phyloP scores from a whole-genome alignment of 441 rosid genomes.

The Brassica balearica region DNA sequence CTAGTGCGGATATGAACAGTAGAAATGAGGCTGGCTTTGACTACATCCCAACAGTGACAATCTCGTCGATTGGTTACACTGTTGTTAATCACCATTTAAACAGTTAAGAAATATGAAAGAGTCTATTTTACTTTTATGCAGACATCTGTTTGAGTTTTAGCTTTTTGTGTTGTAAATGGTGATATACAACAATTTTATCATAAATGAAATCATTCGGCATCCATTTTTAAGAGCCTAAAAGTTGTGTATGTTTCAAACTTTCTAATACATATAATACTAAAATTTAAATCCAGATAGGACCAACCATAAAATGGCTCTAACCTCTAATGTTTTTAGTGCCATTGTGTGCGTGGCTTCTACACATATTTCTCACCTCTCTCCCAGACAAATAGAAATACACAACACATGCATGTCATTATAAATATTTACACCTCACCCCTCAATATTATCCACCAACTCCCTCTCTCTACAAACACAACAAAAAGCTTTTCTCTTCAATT shows the following conservation, averaged over 20 bases:
- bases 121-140: neutral
- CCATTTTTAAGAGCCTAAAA: constrained; percentile 9
- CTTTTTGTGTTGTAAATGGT: neutral
- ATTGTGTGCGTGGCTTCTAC: constrained; percentile 36
- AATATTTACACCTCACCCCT: constrained; percentile 27
- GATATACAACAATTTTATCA: neutral
- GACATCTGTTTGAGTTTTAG: neutral
- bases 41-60: too few species aligned
- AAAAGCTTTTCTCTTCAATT: constrained; percentile 16
- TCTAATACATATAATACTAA: constrained; percentile 12
- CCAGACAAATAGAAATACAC: constrained; percentile 26
- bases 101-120: neutral
- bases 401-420: constrained; percentile 35
- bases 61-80: too few species aligned
- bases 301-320: constrained; percentile 30
- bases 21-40: too few species aligned
- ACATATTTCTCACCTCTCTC: constrained; percentile 25
- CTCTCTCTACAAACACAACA: constrained; percentile 2
- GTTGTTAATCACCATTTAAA: too few species aligned
- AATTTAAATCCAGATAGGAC: constrained; percentile 25
- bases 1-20: too few species aligned
- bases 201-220: neutral
- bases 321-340: constrained; percentile 15
- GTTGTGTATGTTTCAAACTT: constrained; percentile 17
- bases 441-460: constrained; percentile 25